Evolutionary conservation across 805 yeast species (phyloP), one percentile per base, ranked within the genome.

Genomic region (Pichia exigua): DNA sequence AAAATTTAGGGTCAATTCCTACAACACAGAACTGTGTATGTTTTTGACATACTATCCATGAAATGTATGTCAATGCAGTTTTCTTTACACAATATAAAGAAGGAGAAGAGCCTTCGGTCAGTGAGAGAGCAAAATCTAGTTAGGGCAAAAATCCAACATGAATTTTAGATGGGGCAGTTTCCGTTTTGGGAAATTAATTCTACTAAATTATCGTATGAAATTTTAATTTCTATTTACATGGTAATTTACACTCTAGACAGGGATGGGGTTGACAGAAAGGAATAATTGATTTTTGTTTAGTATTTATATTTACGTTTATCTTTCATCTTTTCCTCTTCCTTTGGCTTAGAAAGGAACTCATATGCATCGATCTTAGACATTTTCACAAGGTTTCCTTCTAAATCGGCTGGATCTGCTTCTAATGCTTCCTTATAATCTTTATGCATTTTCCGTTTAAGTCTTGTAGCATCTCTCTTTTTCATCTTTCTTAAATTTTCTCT

Each of bases 321-420:
- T 24, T 55, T 58, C 50, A 63, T 45, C 48, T 57, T 57, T 45
- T 61, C 57, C 44, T 53, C 57, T 47, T 65, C 60, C 32, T 65
- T 65, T 13, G 66, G 65, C 41, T 57, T 57, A 3, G 58, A 51
- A 17, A 65, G 49, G 32, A 65, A 58, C 26, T 59, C 53, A 44
- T 62, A 64, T 4, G 63, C 57, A 44, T 63, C 69, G 45, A 66
- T 57, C 20, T 57, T 57, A 2, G 66, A 65, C 58, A 60, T 59
- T 45, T 46, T 51, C 9, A 53, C 40, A 26, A 65, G 17, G 24
- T 55, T 49, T 5, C 53, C 61, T 24, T 61, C 61, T 41, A 63
- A 56, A 17, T 56, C 59, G 13, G 22, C 20, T n/a, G 20, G 18
- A n/a, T 58, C 62, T 2, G 53, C 24, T 42, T 61, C 57, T 48